phyloP scores from a whole-genome alignment of 176 grass and related monocot species.

The Microstegium vimineum region DNA sequence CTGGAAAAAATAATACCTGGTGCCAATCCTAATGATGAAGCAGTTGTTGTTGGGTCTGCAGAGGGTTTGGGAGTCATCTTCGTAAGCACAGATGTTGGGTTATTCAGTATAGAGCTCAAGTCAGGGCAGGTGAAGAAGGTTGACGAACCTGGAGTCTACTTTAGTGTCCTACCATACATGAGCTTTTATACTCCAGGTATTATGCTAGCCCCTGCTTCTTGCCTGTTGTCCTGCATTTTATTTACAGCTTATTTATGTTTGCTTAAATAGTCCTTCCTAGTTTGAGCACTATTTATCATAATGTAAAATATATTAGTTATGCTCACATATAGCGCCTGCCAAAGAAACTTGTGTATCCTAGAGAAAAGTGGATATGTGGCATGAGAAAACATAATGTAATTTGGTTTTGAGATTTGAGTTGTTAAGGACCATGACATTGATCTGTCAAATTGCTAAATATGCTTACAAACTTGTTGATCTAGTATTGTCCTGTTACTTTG shows the following conservation, averaged over 20 bases:
- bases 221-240: background rate
- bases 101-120: background rate
- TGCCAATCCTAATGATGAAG: no score
- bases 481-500: background rate
- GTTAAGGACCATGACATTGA: background rate
- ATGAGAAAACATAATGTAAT: background rate
- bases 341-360: background rate
- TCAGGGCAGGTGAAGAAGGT: background rate
- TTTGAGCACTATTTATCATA: background rate
- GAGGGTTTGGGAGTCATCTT: background rate
- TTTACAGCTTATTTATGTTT: background rate
- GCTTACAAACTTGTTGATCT: background rate
- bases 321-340: no score
- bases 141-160: background rate
- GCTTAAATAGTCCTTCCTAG: background rate
- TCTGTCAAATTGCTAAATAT: background rate
- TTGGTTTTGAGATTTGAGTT: background rate
- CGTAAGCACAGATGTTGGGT: background rate
- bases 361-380: background rate
- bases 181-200: slow-evolving; percentile 8
- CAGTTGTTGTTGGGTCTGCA: background rate
- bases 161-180: background rate
- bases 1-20: background rate
- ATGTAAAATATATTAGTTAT: background rate
- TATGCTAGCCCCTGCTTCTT: background rate